Percentiles rank a stretch among this genome's conserved stretches.
Evolutionary conservation across 768 basidiomycete species (phyloP).

Genomic region (Lanmaoa rubissima): DNA sequence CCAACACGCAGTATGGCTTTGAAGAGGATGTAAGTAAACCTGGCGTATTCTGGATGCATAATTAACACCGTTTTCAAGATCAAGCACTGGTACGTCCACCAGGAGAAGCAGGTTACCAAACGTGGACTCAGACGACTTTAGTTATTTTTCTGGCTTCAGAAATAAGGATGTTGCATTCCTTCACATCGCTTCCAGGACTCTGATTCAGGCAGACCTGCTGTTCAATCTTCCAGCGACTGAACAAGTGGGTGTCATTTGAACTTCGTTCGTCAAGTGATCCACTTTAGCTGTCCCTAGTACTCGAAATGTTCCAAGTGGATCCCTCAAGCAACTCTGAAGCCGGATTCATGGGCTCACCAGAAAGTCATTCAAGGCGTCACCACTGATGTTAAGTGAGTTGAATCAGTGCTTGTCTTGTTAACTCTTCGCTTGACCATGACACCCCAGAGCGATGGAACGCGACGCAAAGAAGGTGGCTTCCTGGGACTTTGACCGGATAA

Average conservation of each 20-base stretch:
- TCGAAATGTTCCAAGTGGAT: conserved; percentile 36
- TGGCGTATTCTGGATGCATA: neutral
- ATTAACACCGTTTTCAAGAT: conserved; percentile 34
- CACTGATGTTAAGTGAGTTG: conserved; percentile 30
- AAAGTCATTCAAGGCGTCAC: conserved; percentile 18
- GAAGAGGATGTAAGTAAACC: conserved; percentile 57
- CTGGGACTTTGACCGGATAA: conserved; percentile 76
- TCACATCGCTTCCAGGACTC: conserved; percentile 64
- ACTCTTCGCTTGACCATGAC: neutral
- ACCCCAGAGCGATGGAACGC: conserved; percentile 50
- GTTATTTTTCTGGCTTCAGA: conserved; percentile 66
- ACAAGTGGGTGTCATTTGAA: conserved; percentile 45
- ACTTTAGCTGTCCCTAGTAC: conserved; percentile 29
- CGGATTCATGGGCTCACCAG: conserved; percentile 32
- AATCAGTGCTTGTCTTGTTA: neutral
- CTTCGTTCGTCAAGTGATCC: neutral
- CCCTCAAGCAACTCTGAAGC: conserved; percentile 26
- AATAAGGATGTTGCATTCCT: conserved; percentile 86
- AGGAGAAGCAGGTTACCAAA: neutral
- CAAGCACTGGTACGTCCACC: conserved; percentile 43
- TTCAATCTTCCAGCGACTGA: conserved; percentile 80
- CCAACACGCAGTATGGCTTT: conserved; percentile 69
- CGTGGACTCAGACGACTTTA: conserved; percentile 21
- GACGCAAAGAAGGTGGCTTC: conserved; percentile 61
- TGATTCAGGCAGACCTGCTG: conserved; percentile 80